Percentiles rank a stretch among this genome's conserved stretches.
Evolutionary conservation across 73 alveolate genomes (phyloP).

Genomic region (Paramecium primaurelia): DNA sequence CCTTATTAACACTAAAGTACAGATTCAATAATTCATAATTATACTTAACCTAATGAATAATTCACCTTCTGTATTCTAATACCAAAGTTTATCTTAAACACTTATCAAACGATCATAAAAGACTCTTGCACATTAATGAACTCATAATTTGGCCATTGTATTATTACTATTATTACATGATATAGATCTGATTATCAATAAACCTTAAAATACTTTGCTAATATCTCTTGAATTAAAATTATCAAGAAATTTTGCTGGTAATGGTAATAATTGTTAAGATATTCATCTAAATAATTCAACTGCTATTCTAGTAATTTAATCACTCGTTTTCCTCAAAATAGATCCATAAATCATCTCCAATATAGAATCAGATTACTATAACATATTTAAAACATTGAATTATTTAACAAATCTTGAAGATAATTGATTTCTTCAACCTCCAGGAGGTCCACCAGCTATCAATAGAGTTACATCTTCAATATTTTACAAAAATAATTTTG

Average conservation of each 20-base stretch:
- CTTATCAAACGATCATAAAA: conserved; percentile 97
- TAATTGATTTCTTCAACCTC: conserved; percentile 95
- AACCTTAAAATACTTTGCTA: conserved; percentile 86
- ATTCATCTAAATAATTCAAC: conserved; percentile 86
- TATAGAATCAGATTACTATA: conserved; percentile 68
- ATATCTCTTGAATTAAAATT: conserved; percentile 95
- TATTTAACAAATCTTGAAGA: conserved; percentile 92
- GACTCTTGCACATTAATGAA: conserved; percentile 92
- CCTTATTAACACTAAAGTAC: conserved; percentile 85
- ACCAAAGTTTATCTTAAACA: conserved; percentile 90
- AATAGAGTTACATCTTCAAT: conserved; percentile 87
- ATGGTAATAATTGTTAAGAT: conserved; percentile 78
- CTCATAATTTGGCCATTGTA: conserved; percentile 83
- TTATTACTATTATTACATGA: conserved; percentile 58
- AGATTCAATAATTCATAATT: too few species aligned
- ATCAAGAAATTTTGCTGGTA: conserved; percentile 95
- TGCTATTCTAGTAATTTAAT: conserved; percentile 83
- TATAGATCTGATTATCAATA: conserved; percentile 70
- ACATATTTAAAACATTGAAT: conserved; percentile 85
- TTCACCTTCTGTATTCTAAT: conserved; percentile 70
- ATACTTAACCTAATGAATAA: conserved; percentile 68
- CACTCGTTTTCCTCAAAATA: conserved; percentile 79
- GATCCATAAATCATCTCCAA: conserved; percentile 76
- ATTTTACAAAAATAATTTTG: conserved; percentile 82
- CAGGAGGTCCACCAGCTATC: conserved; percentile 97